phyloP scores from a whole-genome alignment of 768 basidiomycete species.

The Sarcodon sp. region DNA sequence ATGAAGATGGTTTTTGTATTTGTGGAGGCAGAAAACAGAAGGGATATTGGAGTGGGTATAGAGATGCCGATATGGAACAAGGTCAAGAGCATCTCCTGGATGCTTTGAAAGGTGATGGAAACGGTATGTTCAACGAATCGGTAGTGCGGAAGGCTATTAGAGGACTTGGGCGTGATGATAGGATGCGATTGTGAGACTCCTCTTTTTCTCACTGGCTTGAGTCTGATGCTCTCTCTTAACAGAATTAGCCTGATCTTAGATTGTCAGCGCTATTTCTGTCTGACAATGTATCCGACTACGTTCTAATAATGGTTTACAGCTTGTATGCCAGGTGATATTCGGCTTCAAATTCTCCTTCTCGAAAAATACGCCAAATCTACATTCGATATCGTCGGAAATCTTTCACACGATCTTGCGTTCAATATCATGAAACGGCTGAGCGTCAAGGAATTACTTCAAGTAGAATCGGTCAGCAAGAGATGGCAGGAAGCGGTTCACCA shows the following conservation, averaged over 20 bases:
- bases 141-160: conserved; percentile 56
- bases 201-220: conserved; percentile 8
- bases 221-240: conserved; percentile 1
- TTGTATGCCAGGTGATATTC: conserved; percentile 75
- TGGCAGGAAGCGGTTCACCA: conserved; percentile 36
- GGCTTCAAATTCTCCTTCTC: conserved; percentile 70
- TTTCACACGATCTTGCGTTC: conserved; percentile 54
- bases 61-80: conserved; percentile 32
- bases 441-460: conserved; percentile 47
- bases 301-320: conserved; percentile 24
- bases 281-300: conserved; percentile 3
- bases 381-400: conserved; percentile 67
- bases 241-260: conserved; percentile 55
- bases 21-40: conserved; percentile 52
- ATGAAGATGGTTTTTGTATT: conserved; percentile 21
- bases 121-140: conserved; percentile 54
- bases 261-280: conserved; percentile 21
- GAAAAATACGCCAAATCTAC: conserved; percentile 77
- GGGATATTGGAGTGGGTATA: conserved; percentile 67
- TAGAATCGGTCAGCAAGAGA: conserved; percentile 40
- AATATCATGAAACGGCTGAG: conserved; percentile 46
- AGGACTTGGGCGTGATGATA: conserved; percentile 47
- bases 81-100: conserved; percentile 32
- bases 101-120: conserved; percentile 32
- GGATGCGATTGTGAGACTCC: conserved; percentile 58